Conservation (phyloP, 148 eudicot species). For the Amaranthus palmeri region DNA sequence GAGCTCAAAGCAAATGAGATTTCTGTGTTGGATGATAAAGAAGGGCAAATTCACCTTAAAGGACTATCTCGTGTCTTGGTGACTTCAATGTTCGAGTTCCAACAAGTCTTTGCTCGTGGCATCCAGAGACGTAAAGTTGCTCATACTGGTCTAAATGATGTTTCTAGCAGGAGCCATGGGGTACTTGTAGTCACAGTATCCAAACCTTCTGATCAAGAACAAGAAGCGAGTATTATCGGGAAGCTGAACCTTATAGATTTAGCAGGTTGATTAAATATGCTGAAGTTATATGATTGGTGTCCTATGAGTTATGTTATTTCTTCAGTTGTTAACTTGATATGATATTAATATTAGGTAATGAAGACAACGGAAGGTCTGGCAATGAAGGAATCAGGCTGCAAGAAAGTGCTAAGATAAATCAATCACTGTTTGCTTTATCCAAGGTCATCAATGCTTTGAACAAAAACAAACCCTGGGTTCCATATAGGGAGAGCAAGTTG, state of each 20-base stretch:
- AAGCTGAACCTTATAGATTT: slow-evolving; percentile 90
- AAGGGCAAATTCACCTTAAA: slow-evolving; percentile 62
- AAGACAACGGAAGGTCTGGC: slow-evolving; percentile 81
- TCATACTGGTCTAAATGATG: slow-evolving; percentile 77
- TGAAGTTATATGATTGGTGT: too few species aligned
- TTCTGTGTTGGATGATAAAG: slow-evolving; percentile 66
- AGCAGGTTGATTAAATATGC: slow-evolving; percentile 50
- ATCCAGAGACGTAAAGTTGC: slow-evolving; percentile 80
- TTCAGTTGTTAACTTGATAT: not conserved
- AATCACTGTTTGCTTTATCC: slow-evolving; percentile 79
- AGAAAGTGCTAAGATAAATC: slow-evolving; percentile 92
- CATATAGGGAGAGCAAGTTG: slow-evolving; percentile 88
- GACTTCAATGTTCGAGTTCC: slow-evolving; percentile 51
- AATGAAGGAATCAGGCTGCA: slow-evolving; percentile 87
- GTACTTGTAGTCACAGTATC: slow-evolving; percentile 60
- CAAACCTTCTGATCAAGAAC: slow-evolving; percentile 35
- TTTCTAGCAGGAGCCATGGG: slow-evolving; percentile 90
- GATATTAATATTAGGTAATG: slow-evolving; percentile 55
- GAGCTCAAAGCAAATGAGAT: slow-evolving; percentile 70
- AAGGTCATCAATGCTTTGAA: slow-evolving; percentile 89
- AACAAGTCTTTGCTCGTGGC: slow-evolving; percentile 56
- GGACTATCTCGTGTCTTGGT: slow-evolving; percentile 67
- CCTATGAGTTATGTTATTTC: not conserved
- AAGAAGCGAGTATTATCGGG: slow-evolving; percentile 34
- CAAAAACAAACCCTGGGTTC: slow-evolving; percentile 61